A percentile compares a stretch with the other conserved stretches of the same genome.
Conservation (phyloP, 1,139 yeast species). For the Hemisphaericaspora xylofermentans region DNA sequence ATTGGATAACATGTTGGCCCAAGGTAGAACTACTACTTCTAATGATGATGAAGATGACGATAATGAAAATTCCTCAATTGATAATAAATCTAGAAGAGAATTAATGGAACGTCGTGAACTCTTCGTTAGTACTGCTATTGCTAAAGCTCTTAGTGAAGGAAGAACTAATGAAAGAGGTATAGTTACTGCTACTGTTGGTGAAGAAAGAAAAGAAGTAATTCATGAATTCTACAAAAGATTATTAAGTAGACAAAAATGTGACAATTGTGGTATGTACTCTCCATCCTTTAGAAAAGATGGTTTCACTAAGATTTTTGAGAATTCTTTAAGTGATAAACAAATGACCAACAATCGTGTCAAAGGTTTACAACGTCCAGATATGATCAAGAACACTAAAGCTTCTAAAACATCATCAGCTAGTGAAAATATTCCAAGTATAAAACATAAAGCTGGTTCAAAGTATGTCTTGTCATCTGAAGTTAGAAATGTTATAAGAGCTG, state of each 20-base stretch:
- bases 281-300: constrained; percentile 96
- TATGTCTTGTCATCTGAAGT: constrained; percentile 87
- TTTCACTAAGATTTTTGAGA: constrained; percentile 86
- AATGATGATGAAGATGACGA: constrained; percentile 35
- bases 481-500: constrained; percentile 69
- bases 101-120: constrained; percentile 60
- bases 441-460: constrained; percentile 70
- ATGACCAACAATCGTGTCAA: constrained; percentile 75
- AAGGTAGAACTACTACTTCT: constrained; percentile 32
- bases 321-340: constrained; percentile 80
- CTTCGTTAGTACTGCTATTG: constrained; percentile 69
- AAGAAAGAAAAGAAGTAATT: constrained; percentile 77
- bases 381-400: constrained; percentile 43
- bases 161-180: constrained; percentile 66
- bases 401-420: constrained; percentile 14
- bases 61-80: constrained; percentile 19
- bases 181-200: constrained; percentile 79
- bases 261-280: constrained; percentile 92
- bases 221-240: constrained; percentile 75
- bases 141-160: constrained; percentile 77
- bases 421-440: constrained; percentile 40
- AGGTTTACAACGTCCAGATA: constrained; percentile 72
- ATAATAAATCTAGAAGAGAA: constrained; percentile 43
- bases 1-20: constrained; percentile 59
- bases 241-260: constrained; percentile 81